Evolutionary conservation across 768 basidiomycete genomes (phyloP).

Genomic region (Hericium coralloides): DNA sequence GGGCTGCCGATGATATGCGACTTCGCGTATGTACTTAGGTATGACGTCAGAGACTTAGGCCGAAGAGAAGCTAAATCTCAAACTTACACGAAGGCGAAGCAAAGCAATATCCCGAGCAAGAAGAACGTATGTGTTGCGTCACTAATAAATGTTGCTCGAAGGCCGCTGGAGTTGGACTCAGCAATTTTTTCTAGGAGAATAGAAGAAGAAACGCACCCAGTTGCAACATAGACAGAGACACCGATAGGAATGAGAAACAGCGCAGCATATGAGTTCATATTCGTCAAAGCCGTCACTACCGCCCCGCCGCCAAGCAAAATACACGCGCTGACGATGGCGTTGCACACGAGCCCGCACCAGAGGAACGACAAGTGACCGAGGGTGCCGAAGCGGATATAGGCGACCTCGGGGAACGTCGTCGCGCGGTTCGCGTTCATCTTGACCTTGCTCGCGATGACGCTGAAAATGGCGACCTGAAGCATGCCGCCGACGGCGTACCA

Average conservation of each 20-base stretch:
- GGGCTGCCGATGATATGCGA: constrained; percentile 31
- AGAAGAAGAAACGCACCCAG: background rate
- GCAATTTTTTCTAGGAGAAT: too few relatives aligned
- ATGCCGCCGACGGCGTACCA: constrained; percentile 23
- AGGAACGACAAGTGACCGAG: constrained; percentile 21
- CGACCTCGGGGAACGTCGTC: constrained; percentile 29
- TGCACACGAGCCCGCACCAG: constrained; percentile 16
- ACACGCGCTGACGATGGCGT: constrained; percentile 25
- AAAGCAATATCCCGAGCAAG: constrained; percentile 26
- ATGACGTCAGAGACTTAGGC: background rate
- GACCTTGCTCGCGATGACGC: constrained; percentile 19
- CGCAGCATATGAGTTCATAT: constrained; percentile 31
- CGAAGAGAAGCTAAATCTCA: constrained; percentile 5
- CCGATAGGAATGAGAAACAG: constrained; percentile 33
- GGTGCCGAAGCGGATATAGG: constrained; percentile 22
- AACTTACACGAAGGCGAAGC: constrained; percentile 21
- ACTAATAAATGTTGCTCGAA: constrained; percentile 25
- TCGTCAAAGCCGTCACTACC: constrained; percentile 30
- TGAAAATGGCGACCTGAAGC: constrained; percentile 19
- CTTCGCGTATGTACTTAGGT: constrained; percentile 18
- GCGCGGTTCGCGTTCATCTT: constrained; percentile 28
- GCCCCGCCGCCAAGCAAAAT: constrained; percentile 31
- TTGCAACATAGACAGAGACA: constrained; percentile 27
- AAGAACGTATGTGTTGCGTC: constrained; percentile 28
- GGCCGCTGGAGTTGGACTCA: constrained; percentile 20